phyloP scores from a whole-genome alignment of 768 basidiomycete species.

The Termitomyces sp. region DNA sequence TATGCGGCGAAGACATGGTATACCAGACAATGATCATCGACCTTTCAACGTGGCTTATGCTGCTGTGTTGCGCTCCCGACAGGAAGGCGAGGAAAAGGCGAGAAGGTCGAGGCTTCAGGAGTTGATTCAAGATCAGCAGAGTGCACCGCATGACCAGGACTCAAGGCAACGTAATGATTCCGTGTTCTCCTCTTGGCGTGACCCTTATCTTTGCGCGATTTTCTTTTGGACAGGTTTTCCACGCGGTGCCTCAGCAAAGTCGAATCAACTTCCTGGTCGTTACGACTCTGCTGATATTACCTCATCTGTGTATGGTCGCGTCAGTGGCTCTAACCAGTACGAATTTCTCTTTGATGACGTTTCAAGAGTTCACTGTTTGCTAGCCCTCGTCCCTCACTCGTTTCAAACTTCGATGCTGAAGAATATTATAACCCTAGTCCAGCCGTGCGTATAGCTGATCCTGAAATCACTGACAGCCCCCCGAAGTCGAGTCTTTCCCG shows the following conservation, averaged over 20 bases:
- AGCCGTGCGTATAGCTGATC: conserved; percentile 14
- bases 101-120: conserved; percentile 27
- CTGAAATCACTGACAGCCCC: conserved; percentile 12
- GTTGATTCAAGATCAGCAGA: conserved; percentile 31
- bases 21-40: conserved; percentile 76
- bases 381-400: conserved; percentile 1
- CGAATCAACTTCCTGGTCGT: conserved; percentile 19
- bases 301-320: conserved; percentile 9
- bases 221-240: conserved; percentile 18
- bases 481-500: conserved; percentile 20
- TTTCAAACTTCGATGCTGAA: conserved; percentile 24
- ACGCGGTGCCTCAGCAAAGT: conserved; percentile 14
- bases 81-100: conserved; percentile 41
- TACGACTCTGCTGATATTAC: conserved; percentile 16
- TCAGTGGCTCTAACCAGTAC: conserved; percentile 9
- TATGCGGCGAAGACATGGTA: conserved; percentile 74
- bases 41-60: conserved; percentile 89
- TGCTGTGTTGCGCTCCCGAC: conserved; percentile 53
- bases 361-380: not conserved
- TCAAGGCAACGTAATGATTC: conserved; percentile 42
- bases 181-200: conserved; percentile 19
- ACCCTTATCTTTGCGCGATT: conserved; percentile 17
- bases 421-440: conserved; percentile 34
- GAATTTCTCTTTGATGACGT: not conserved
- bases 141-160: conserved; percentile 32